Evolutionary conservation across 202 grass and related monocot genomes (phyloP), one percentile per base, ranked within the genome.

Genomic region (Schoenoplectus triqueter): DNA sequence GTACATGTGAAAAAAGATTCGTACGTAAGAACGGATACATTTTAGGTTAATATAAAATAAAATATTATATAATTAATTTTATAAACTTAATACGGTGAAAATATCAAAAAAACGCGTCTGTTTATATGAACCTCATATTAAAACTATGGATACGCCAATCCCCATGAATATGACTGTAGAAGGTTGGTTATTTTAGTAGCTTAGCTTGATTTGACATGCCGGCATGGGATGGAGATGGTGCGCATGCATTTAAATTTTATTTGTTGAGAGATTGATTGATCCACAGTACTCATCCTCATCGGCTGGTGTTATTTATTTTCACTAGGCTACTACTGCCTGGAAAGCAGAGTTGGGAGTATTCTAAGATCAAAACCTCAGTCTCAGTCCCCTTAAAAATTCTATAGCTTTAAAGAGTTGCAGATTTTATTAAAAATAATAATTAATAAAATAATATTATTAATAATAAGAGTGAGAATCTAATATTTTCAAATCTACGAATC

Each of bases 121-220:
- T 31, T 31, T 31, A 31, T 31, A 31, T 31, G 31, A 31, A 31
- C 31, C 31, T 31, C 31, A 31, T 31, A 31, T 31, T 31, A 31
- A 31, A 31, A 31, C 31, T 31, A 31, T 31, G 31, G 31, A 31
- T 31, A 0, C 1, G 31, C 31, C 31, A 31, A 31, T 31, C 31
- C 31, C 31, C 31, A 31, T 31, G 31, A 31, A 31, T 31, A 31
- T 31, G 31, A 31, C 31, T 31, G 31, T 69, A n/a, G 45, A 45
- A 15, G 66, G 40, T 69, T 69, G 66, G 45, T 45, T 42, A n/a
- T 22, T 1, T 9, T 6, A 69, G 0, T 69, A 69, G 4, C 11
- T 69, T 69, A 69, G 13, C 67, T 45, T 69, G 67, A 69, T 46
- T 69, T n/a, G 67, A 69, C 67, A 69, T 46, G 41, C 67, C 41